phyloP scores from a whole-genome alignment of 768 basidiomycete species.

The Naganishia onofrii region DNA sequence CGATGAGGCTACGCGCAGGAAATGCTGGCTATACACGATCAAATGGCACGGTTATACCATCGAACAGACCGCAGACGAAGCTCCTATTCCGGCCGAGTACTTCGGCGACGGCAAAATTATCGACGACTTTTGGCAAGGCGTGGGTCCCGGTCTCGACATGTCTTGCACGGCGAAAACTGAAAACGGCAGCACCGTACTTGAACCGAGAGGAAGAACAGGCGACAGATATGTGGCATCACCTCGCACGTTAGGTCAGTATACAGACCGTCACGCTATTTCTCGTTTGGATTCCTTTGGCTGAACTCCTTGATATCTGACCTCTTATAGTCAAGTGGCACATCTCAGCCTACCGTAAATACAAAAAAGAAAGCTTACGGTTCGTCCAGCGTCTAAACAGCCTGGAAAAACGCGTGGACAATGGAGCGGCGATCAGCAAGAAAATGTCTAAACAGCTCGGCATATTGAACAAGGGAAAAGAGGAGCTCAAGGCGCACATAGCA shows the following conservation, averaged over 20 bases:
- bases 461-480: constrained; percentile 7
- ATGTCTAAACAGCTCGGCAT: neutral
- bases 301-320: neutral
- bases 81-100: neutral
- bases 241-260: neutral
- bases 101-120: constrained; percentile 13
- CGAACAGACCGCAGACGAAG: constrained; percentile 10
- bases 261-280: too few relatives aligned
- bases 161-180: neutral
- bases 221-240: neutral
- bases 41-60: constrained; percentile 24
- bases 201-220: neutral
- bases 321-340: constrained; percentile 12
- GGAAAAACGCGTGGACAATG: constrained; percentile 16
- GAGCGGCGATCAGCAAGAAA: neutral
- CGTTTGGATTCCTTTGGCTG: neutral
- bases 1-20: neutral
- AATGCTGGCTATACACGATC: constrained; percentile 18
- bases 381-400: neutral
- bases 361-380: constrained; percentile 9
- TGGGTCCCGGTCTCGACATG: neutral
- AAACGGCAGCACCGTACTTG: neutral
- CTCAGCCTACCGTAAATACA: constrained; percentile 15
- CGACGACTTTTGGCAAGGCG: constrained; percentile 8
- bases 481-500: neutral